Evolutionary conservation across 2,329 filamentous ascomycete genomes (phyloP).

Genomic region (Cadophora sp.): DNA sequence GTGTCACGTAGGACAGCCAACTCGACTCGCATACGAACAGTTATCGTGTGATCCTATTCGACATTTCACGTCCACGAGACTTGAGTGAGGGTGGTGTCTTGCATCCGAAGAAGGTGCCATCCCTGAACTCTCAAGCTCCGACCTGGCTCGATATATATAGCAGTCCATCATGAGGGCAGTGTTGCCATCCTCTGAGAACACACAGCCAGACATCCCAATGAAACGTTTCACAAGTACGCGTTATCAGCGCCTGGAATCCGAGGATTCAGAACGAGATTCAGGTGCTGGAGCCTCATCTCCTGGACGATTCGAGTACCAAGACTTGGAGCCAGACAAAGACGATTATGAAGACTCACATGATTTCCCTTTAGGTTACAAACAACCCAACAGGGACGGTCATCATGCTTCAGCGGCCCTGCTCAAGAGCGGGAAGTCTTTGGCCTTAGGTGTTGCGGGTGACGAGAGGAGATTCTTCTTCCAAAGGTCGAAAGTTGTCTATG

Average conservation of each 20-base stretch:
- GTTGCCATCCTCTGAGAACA: not conserved
- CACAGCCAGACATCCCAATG: not conserved
- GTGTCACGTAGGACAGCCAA: too few relatives aligned
- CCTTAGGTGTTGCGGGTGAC: constrained; percentile 30
- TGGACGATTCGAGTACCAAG: not conserved
- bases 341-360: constrained; percentile 1
- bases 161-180: not conserved
- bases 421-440: not conserved
- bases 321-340: not conserved
- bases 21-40: not conserved
- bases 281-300: not conserved
- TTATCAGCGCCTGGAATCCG: not conserved
- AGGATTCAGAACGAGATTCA: not conserved
- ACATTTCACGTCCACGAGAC: not conserved
- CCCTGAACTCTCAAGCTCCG: not conserved
- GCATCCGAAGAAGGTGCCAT: not conserved
- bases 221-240: not conserved
- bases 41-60: not conserved
- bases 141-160: not conserved
- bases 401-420: not conserved
- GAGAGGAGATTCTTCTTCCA: constrained; percentile 40
- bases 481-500: constrained; percentile 31
- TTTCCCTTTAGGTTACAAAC: not conserved
- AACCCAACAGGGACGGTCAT: not conserved
- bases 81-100: not conserved